Base-by-base conservation (phyloP, 2,329 filamentous ascomycete species). In the Penicillium olsonii region DNA sequence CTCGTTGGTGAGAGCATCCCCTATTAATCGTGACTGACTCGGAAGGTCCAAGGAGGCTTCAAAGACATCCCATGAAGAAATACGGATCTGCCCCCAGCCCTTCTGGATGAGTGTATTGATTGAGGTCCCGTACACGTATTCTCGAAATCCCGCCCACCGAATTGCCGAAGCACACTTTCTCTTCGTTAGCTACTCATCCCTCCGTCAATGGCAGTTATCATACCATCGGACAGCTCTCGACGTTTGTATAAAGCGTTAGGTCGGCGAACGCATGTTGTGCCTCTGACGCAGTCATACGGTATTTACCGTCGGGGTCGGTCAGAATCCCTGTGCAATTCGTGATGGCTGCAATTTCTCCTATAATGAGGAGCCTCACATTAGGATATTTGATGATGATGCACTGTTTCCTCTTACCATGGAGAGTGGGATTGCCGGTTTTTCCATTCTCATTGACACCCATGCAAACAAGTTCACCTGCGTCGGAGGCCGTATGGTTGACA, bases 221-320 rank as follows among this genome's bases (percentile, higher is more conserved):
- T 55, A 67, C 62, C 75, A 83, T 84, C 6, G 79, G 76, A 61
- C 80, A 83, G 48, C 75, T 77, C 63, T 83, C 80, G 2, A 75
- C 80, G 60, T 80, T 83, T 18, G 80, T 83, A 63, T 83, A 83
- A 3, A 83, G 63, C 5, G 74, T 74, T n/a, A 83, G 63, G 14
- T 69, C 55, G 2, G 64, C 51, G 55, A 79, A 81, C 0, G 79
- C 80, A 3, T 57, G 61, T n/a, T 73, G 59, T 0, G 77, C 72
- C 45, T 76, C 69, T 8, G 59, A 41, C 0, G 73, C 59, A 0
- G 67, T 70, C 34, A 82, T 60, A 3, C 68, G 70, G 61, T 78
- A 80, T 0, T 66, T 65, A 1, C 78, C 78, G 3, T 61, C 34
- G 0, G 75, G 71, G 54, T 76, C 73, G 0, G 74, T 77, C 10